Base-by-base conservation (phyloP, 2,329 filamentous ascomycete genomes). In the Penicillium fuscoglaucum region DNA sequence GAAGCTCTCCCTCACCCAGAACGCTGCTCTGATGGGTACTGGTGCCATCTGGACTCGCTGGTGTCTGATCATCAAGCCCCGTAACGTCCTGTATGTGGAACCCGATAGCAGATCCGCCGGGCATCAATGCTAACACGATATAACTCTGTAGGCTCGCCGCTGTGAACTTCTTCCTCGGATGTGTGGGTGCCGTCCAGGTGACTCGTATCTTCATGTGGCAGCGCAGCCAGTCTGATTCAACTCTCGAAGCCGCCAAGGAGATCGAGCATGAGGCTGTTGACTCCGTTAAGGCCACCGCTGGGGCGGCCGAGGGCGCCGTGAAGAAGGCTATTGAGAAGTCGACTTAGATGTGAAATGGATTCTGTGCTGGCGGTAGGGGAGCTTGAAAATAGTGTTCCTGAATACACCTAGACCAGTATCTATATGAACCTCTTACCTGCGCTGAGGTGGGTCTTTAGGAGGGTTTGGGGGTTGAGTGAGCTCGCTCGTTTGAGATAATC, bases 41-140 rank as follows among this genome's bases (percentile, higher is more conserved):
- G 95, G 95, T 66, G 79, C 90, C 65, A 99, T 99, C 84, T 99
- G 95, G 95, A 99, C 95, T 46, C 87, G 95, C 67, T 99, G 95
- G 95, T 99, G 95, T 83, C 84, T 98, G 74, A 90, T 99, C 77
- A 99, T 99, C 80, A 92, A 87, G 78, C 95, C 95, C 58, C 87
- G 87, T 79, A 99, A 99, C 83, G 80, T 92, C 72, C 89, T 97
- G 88, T 91, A 80, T 48, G 87, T 80, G 21, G 24, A 43, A 7
- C n/a, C 15, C 7, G 26, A 50, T 9, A 39, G 6, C 15, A 21
- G 13, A 6, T 46, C 26, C 10, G n/a, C 47, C n/a, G 21, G 55
- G 39, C 8, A 52, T 10, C 39, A 17, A 48, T 37, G 35, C 59
- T 68, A 61, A 67, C 39, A 24, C 12, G 33, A 41, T 24, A 44